Evolutionary conservation across 2,329 filamentous ascomycete genomes (phyloP).

Genomic region (Trichoderma atroviride): DNA sequence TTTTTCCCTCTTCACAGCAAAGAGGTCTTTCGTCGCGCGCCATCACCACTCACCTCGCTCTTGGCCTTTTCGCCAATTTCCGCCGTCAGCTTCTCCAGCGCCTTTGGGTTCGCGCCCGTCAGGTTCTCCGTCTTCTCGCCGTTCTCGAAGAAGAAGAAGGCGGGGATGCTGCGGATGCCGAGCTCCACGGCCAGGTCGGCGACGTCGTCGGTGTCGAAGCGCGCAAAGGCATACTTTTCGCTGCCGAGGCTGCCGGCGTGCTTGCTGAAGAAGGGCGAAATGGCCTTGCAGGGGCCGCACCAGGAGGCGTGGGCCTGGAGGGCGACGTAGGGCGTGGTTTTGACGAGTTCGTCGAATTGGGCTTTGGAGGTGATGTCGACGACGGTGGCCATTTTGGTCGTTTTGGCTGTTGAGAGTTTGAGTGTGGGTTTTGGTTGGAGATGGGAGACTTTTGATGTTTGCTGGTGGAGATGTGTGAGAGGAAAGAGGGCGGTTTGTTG

Average conservation of each 20-base stretch:
- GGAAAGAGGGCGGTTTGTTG: background rate
- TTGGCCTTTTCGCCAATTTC: conserved; percentile 33
- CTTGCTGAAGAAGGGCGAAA: conserved; percentile 57
- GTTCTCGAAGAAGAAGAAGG: conserved; percentile 63
- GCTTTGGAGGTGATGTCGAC: conserved; percentile 45
- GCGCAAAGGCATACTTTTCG: conserved; percentile 56
- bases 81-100: conserved; percentile 38
- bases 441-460: background rate
- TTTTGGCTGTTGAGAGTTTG: background rate
- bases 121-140: conserved; percentile 52
- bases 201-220: conserved; percentile 61
- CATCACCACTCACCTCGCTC: conserved; percentile 18
- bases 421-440: background rate
- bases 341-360: conserved; percentile 54
- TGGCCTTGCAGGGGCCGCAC: conserved; percentile 64
- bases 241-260: conserved; percentile 46
- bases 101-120: conserved; percentile 43
- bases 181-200: conserved; percentile 54
- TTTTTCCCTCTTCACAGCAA: background rate
- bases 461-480: background rate
- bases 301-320: conserved; percentile 62
- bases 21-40: background rate
- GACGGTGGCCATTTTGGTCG: conserved; percentile 31
- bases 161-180: conserved; percentile 59
- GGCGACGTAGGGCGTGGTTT: conserved; percentile 53